Base-by-base conservation (phyloP, 805 yeast genomes). In the Saturnispora mendoncae region DNA sequence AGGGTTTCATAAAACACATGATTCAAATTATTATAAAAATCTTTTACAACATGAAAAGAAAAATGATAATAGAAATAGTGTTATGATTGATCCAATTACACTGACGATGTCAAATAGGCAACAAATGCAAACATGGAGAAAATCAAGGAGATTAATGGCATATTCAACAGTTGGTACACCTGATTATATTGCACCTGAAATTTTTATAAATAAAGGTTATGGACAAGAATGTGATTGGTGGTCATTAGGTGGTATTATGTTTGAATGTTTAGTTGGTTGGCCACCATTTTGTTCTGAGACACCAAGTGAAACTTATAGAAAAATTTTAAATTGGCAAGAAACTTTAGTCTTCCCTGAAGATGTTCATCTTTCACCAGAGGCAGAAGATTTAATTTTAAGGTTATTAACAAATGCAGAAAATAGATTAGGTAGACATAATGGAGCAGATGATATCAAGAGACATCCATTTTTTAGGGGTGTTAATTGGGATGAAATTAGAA, bases 141-240 rank as follows among this genome's bases (percentile, higher is more conserved):
- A 86, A 60, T 80, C 90, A 14, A 71, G 97, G 51, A 72, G 97
- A 48, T 61, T 87, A 42, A 86, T 88, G 95, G 96, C 96, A 2
- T 87, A 87, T 57, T 85, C 95, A 6, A 88, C 97, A 0, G 97
- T 87, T 24, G 97, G 97, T 35, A 87, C 97, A 0, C 97, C 97
- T 0, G 96, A 87, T 60, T 87, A 87, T 58, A 87, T 87, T 61
- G 96, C 96, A 1, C 97, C 97, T 0, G 97, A 87, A 58, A 88
- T 87, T 46, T 87, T 87, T 54, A 69, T 85, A 36, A 86, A 86
- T 53, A 92, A 87, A 65, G 97, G 97, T 4, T 87, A 87, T 61
- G 95, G 96, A 10, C 95, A 86, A 64, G 95, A 87, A 57, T 87
- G 97, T 64, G 97, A 87, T 61, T 87, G 97, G 97, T 87, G 97